These are phyloP conservation scores for Talaromyces sp. DNA, from an alignment of 2,329 filamentous ascomycete genomes.

Conservation along the genomic window DNA sequence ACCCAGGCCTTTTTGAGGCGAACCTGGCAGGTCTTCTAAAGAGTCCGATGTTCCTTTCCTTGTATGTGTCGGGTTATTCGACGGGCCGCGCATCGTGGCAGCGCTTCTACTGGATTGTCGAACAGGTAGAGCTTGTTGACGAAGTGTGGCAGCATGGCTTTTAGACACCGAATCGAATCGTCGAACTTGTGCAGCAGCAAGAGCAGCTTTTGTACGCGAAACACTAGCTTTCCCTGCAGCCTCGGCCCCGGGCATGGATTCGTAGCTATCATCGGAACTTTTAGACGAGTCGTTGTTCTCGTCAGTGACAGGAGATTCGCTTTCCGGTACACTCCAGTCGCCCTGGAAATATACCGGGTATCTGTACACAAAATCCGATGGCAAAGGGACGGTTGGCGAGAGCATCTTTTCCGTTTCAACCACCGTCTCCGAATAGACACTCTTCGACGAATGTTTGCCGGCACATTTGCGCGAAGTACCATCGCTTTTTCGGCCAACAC, in stretches of 20 bases:
- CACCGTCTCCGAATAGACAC: slow-evolving; percentile 41
- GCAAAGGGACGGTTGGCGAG: slow-evolving; percentile 41
- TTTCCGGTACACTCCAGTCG: slow-evolving; percentile 34
- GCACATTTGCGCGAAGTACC: slow-evolving; percentile 36
- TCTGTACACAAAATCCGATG: slow-evolving; percentile 40
- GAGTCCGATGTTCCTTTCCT: slow-evolving; percentile 7
- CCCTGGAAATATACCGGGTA: slow-evolving; percentile 35
- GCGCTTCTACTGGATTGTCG: slow-evolving; percentile 23
- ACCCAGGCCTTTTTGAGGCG: slow-evolving; percentile 27
- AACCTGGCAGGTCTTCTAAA: slow-evolving; percentile 2
- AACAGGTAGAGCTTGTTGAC: slow-evolving; percentile 38
- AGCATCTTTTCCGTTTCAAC: slow-evolving; percentile 40
- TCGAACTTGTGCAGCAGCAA: slow-evolving; percentile 35
- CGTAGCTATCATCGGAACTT: slow-evolving; percentile 20
- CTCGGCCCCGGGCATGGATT: slow-evolving; percentile 19
- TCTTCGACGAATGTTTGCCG: slow-evolving; percentile 41
- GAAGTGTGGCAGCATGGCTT: slow-evolving; percentile 43
- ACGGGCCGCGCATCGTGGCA: slow-evolving; percentile 17
- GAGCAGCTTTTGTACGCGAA: slow-evolving; percentile 32
- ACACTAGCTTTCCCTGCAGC: slow-evolving; percentile 15
- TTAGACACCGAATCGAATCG: slow-evolving; percentile 30
- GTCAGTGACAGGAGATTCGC: slow-evolving; percentile 9
- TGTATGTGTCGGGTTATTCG: slow-evolving; percentile 4
- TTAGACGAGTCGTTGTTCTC: slow-evolving; percentile 19
- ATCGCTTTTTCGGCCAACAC: slow-evolving; percentile 38